These are phyloP conservation scores for Globisporangium orthogonon DNA, from an alignment of 352 stramenopile species.

Conservation along the genomic window DNA sequence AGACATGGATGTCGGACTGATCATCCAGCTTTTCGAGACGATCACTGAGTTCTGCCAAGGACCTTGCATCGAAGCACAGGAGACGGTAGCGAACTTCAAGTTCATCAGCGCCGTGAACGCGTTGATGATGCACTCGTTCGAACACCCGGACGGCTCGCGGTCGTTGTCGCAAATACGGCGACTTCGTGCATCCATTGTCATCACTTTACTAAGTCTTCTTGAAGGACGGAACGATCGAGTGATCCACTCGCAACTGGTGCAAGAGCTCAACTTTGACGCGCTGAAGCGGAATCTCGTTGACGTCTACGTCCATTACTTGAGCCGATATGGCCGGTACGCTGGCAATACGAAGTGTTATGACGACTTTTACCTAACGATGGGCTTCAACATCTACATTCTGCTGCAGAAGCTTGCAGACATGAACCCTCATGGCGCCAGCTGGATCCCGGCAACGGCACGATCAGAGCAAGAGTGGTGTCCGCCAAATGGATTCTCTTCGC, in stretches of 20 bases:
- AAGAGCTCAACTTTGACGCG: constrained; percentile 69
- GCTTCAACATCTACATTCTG: constrained; percentile 76
- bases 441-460: constrained; percentile 27
- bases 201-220: constrained; percentile 57
- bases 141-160: constrained; percentile 14
- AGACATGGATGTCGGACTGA: constrained; percentile 39
- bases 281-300: constrained; percentile 59
- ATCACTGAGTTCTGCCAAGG: constrained; percentile 79
- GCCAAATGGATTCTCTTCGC: neutral
- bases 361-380: constrained; percentile 64
- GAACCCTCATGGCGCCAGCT: constrained; percentile 28
- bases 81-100: constrained; percentile 69
- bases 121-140: constrained; percentile 50
- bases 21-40: constrained; percentile 71
- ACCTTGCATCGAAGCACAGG: constrained; percentile 60
- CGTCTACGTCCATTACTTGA: constrained; percentile 44
- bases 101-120: constrained; percentile 73
- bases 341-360: constrained; percentile 54
- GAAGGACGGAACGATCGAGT: constrained; percentile 48
- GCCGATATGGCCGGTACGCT: constrained; percentile 30
- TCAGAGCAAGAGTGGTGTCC: neutral
- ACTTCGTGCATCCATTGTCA: constrained; percentile 45
- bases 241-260: constrained; percentile 60
- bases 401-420: constrained; percentile 57
- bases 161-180: constrained; percentile 18